Evolutionary conservation across 257 asterid genomes (phyloP), one percentile per base, ranked within the genome.

Genomic region (Penstemon barbatus): DNA sequence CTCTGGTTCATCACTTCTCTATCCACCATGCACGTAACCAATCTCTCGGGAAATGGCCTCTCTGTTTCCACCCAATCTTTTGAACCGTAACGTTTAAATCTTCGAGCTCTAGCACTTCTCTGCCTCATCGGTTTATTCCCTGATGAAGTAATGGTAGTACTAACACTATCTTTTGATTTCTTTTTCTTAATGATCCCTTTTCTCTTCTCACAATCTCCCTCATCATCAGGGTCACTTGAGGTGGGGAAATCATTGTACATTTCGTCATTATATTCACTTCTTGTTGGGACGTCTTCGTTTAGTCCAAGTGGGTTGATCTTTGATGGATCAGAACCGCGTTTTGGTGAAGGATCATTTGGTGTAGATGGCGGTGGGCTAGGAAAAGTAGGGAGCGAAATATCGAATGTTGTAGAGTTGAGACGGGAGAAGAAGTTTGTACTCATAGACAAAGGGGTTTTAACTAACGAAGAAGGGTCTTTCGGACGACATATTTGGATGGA

Each of bases 331-430:
- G 7, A 18, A 4, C 68, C 18, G 33, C 75, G 77, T 19, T 71
- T 78, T 11, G 74, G 51, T 0, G 74, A 80, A 12, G 79, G 74
- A 45, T 75, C 74, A 71, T 56, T 36, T 12, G 87, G 82, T 3
- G 89, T 77, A 48, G 89, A 65, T 3, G 85, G 89, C 38, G 87
- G 91, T 1, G 91, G 88, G 37, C 70, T 39, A 18, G 92, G 94
- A 49, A 79, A 72, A 11, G 40, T 44, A 40, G 89, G 87, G 68
- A 72, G 71, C 8, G 77, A 55, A 48, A 79, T 55, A 66, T 82
- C 86, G 19, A 76, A 68, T 2, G 79, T 19, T 51, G 73, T 81
- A 3, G 80, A 74, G 74, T 73, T 77, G 55, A 65, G 8, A 53
- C 85, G 79, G 46, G 85, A 59, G 43, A 55, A 58, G 4, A 59